Conservation (phyloP, 345 rosid genomes). For the Gossypium anomalum region DNA sequence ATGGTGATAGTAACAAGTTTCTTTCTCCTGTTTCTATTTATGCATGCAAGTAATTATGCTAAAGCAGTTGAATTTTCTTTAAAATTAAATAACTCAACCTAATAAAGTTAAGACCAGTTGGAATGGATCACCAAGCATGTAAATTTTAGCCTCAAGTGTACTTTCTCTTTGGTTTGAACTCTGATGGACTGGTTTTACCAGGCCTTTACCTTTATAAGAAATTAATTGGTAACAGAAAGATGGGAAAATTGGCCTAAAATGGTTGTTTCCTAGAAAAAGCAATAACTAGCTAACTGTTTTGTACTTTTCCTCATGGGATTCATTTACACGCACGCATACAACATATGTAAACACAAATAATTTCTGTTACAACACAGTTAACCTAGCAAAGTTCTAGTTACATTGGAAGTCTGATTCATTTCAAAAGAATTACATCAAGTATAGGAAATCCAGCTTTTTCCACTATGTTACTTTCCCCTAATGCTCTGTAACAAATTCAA, state of each 20-base stretch:
- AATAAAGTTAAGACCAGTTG: not conserved
- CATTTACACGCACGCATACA: not conserved
- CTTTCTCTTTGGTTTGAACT: slow-evolving; percentile 1
- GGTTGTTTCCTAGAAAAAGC: not conserved
- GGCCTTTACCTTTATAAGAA: not conserved
- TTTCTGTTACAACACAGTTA: not conserved
- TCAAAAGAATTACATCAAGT: not conserved
- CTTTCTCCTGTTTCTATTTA: no score
- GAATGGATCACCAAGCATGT: not conserved
- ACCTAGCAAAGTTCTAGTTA: not conserved
- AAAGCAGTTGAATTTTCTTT: not conserved
- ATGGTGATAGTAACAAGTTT: no score
- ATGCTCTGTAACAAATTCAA: not conserved
- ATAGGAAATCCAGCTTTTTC: not conserved
- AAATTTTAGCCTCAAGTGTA: not conserved
- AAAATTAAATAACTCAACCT: not conserved
- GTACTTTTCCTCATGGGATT: not conserved
- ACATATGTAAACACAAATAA: not conserved
- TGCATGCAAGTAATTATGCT: no score
- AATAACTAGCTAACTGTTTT: not conserved
- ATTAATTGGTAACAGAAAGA: not conserved
- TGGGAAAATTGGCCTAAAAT: not conserved
- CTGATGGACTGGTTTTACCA: not conserved
- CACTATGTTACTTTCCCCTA: not conserved
- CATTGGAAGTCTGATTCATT: not conserved